Percentiles rank a stretch among this genome's conserved stretches.
Evolutionary conservation across 2,329 filamentous ascomycete species (phyloP).

Genomic region (Nigrograna mackinnonii): DNA sequence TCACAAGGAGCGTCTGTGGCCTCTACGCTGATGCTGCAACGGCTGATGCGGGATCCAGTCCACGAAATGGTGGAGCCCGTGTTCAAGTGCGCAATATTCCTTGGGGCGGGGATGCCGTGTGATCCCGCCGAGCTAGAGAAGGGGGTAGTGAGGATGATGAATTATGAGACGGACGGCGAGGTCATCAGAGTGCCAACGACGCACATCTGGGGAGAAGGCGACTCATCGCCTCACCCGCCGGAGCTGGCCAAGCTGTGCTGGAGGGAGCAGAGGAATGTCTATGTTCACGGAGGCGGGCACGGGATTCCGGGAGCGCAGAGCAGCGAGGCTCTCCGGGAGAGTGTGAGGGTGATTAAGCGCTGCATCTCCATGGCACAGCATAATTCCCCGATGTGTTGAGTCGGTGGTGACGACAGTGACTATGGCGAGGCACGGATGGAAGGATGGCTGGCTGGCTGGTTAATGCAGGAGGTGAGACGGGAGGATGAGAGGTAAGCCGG

Average conservation of each 20-base stretch:
- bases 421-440: no score
- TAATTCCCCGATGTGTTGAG: no score
- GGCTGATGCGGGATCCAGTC: background rate
- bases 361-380: no score
- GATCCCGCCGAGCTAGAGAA: constrained; percentile 1
- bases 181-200: constrained; percentile 7
- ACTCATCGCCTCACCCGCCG: background rate
- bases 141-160: no score
- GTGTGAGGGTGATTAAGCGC: no score
- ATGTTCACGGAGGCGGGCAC: constrained; percentile 9
- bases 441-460: no score
- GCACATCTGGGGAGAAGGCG: constrained; percentile 7
- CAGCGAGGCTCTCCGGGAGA: no score
- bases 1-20: constrained; percentile 11
- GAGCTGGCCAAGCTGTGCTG: constrained; percentile 1
- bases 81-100: constrained; percentile 8
- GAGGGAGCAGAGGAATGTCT: background rate
- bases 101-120: background rate
- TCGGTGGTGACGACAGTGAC: no score
- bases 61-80: no score
- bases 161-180: background rate
- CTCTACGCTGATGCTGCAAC: constrained; percentile 2
- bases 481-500: no score
- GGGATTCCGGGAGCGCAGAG: no score
- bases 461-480: no score